Conservation (phyloP, 1,139 yeast species). For the Sugiyamaella xylanicola region DNA sequence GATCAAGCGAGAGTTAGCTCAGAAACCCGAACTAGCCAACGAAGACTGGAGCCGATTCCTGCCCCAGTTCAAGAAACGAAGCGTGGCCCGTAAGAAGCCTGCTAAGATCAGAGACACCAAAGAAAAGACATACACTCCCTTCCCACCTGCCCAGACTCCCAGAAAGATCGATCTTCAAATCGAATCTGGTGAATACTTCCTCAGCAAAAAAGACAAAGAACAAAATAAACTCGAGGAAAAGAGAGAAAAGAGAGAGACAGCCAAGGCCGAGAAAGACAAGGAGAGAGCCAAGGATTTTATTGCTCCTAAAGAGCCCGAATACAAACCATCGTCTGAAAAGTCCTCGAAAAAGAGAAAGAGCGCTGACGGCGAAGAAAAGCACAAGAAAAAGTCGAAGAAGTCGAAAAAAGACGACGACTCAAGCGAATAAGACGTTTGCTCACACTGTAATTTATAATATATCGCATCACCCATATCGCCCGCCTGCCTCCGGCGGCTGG, state of each 20-base stretch:
- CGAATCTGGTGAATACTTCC: constrained; percentile 97
- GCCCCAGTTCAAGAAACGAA: constrained; percentile 95
- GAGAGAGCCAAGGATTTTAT: constrained; percentile 78
- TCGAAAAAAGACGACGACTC: constrained; percentile 25
- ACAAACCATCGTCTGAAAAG: constrained; percentile 37
- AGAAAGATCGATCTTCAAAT: constrained; percentile 96
- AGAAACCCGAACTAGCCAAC: constrained; percentile 90
- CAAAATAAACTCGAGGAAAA: constrained; percentile 72
- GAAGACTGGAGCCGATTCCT: constrained; percentile 98
- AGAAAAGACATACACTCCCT: constrained; percentile 91
- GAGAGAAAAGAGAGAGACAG: constrained; percentile 74
- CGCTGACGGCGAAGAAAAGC: constrained; percentile 26
- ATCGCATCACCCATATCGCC: constrained; percentile 4
- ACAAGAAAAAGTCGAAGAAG: constrained; percentile 38
- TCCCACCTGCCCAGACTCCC: constrained; percentile 98
- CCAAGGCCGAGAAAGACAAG: constrained; percentile 61
- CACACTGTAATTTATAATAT: constrained; percentile 11
- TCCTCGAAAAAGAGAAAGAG: constrained; percentile 27
- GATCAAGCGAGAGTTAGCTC: constrained; percentile 94
- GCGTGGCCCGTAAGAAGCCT: constrained; percentile 91
- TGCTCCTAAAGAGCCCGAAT: constrained; percentile 79
- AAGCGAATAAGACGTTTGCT: neutral
- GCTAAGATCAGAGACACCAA: constrained; percentile 55
- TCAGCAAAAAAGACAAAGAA: constrained; percentile 81
- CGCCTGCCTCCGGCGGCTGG: neutral